These are phyloP conservation scores for Neovahlkampfia damariscottae DNA, from an alignment of 78 protist species.

Conservation along the genomic window DNA sequence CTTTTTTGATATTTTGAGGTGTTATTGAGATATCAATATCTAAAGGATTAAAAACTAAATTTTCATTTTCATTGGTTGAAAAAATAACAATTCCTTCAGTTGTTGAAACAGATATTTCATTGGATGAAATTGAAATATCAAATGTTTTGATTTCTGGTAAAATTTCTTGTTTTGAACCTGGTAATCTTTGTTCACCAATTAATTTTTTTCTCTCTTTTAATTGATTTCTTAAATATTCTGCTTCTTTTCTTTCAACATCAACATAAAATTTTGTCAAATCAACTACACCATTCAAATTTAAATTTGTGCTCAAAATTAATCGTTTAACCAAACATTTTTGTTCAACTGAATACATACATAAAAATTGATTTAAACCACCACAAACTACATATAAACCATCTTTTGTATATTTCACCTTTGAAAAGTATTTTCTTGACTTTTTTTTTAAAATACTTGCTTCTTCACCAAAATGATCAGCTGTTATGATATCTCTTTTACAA, in stretches of 20 bases:
- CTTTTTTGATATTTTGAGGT: not conserved
- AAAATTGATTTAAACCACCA: slow-evolving; percentile 4
- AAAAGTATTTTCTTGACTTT: not conserved
- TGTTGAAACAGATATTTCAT: too few species aligned
- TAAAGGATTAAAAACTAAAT: not conserved
- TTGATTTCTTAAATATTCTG: too few species aligned
- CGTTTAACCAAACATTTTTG: not conserved
- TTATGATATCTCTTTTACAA: slow-evolving; percentile 3
- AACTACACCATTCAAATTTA: not conserved
- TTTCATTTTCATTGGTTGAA: too few species aligned
- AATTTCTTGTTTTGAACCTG: not conserved
- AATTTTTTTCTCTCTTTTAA: not conserved
- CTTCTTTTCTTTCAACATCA: not conserved
- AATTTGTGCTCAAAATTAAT: not conserved
- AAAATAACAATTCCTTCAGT: not conserved
- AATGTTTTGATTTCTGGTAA: not conserved
- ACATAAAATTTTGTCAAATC: not conserved
- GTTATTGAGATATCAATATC: not conserved
- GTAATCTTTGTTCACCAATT: not conserved
- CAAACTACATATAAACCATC: slow-evolving; percentile 2
- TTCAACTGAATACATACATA: slow-evolving; percentile 3
- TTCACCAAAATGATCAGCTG: slow-evolving; percentile 1
- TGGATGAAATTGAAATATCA: not conserved
- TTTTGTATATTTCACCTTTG: slow-evolving; percentile 6
- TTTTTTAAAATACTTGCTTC: not conserved